Evolutionary conservation across 495 filamentous ascomycete genomes (phyloP).

Genomic region (Talaromyces ruber): DNA sequence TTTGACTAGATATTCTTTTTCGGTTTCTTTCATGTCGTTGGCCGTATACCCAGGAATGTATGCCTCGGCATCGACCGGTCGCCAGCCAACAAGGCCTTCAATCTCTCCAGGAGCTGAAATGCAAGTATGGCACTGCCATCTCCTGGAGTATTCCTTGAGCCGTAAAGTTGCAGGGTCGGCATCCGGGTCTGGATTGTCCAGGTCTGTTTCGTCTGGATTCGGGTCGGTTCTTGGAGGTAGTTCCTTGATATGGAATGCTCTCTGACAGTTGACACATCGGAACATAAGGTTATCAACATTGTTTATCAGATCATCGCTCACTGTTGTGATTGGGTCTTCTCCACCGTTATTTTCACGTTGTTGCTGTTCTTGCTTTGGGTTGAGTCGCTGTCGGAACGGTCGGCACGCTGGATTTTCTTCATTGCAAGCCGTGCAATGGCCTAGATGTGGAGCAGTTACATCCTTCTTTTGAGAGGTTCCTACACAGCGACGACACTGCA

Average conservation of each 20-base stretch:
- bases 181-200: conserved; percentile 1
- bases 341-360: conserved; percentile 68
- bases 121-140: conserved; percentile 75
- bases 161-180: conserved; percentile 33
- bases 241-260: conserved; percentile 79
- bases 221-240: conserved; percentile 40
- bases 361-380: conserved; percentile 72
- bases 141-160: conserved; percentile 51
- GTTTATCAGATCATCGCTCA: conserved; percentile 59
- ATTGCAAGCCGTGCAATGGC: conserved; percentile 62
- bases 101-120: conserved; percentile 48
- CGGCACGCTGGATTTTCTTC: conserved; percentile 50
- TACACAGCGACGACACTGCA: conserved; percentile 86
- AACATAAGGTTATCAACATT: conserved; percentile 70
- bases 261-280: conserved; percentile 66
- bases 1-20: conserved; percentile 86
- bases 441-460: conserved; percentile 53
- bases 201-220: conserved; percentile 27
- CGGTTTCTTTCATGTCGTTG: conserved; percentile 54
- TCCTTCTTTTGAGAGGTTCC: conserved; percentile 60
- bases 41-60: conserved; percentile 27
- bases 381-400: conserved; percentile 62
- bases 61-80: conserved; percentile 47
- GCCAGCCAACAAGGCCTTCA: conserved; percentile 75
- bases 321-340: conserved; percentile 60